Evolutionary conservation across 208 protist species (phyloP).

Genomic region (Trypanosoma rangeli): DNA sequence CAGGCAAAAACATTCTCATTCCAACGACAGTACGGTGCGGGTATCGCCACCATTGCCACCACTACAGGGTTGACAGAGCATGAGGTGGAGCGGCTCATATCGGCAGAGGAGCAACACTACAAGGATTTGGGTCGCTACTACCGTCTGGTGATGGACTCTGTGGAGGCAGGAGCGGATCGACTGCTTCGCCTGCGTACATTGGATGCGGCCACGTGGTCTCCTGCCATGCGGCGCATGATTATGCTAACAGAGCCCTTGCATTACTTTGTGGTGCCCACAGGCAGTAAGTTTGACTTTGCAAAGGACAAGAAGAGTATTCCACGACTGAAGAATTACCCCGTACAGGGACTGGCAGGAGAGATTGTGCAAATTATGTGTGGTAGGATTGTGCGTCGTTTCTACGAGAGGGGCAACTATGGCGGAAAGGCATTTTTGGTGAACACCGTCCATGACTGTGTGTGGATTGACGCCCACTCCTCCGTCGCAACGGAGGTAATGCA

Average conservation of each 20-base stretch:
- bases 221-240: slow-evolving; percentile 66
- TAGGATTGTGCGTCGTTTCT: slow-evolving; percentile 81
- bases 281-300: slow-evolving; percentile 88
- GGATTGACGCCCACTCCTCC: slow-evolving; percentile 83
- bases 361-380: slow-evolving; percentile 92
- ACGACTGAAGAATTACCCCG: slow-evolving; percentile 91
- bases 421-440: slow-evolving; percentile 88
- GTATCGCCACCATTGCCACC: slow-evolving; percentile 72
- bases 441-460: slow-evolving; percentile 91
- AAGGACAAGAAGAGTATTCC: slow-evolving; percentile 82
- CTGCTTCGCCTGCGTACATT: slow-evolving; percentile 77
- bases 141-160: slow-evolving; percentile 75
- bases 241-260: slow-evolving; percentile 79
- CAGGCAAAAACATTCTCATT: slow-evolving; percentile 93
- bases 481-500: slow-evolving; percentile 76
- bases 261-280: slow-evolving; percentile 87
- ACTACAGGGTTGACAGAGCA: slow-evolving; percentile 86
- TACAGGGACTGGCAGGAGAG: slow-evolving; percentile 87
- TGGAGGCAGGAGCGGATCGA: slow-evolving; percentile 70
- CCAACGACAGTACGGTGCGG: slow-evolving; percentile 91
- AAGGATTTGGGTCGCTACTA: slow-evolving; percentile 79
- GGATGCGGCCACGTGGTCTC: slow-evolving; percentile 55
- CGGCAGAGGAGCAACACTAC: slow-evolving; percentile 88
- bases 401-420: slow-evolving; percentile 69
- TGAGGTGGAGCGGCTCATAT: slow-evolving; percentile 84